Conservation (phyloP, 495 filamentous ascomycete genomes). For the Penicillium robsamsonii region DNA sequence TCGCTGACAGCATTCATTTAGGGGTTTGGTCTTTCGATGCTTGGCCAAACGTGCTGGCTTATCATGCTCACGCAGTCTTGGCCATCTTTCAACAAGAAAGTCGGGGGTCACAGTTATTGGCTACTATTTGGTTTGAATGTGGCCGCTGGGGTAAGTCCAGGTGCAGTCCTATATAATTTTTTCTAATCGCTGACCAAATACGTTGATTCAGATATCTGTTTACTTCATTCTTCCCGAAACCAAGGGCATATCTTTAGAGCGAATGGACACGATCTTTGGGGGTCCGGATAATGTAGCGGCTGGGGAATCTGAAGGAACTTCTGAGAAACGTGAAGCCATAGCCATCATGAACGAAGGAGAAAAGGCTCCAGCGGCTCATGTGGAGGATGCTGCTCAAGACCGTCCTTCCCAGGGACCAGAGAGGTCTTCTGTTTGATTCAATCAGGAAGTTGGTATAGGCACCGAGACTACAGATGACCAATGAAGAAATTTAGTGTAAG, state of each 20-base stretch:
- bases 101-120: constrained; percentile 37
- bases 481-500: background rate
- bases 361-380: constrained; percentile 8
- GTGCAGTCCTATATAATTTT: background rate
- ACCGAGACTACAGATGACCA: background rate
- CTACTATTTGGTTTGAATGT: constrained; percentile 36
- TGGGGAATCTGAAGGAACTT: constrained; percentile 25
- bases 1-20: background rate
- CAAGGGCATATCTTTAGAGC: constrained; percentile 29
- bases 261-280: constrained; percentile 43
- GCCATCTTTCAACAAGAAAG: constrained; percentile 34
- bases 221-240: constrained; percentile 33
- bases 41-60: constrained; percentile 35
- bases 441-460: no score
- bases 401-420: background rate
- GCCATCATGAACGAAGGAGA: constrained; percentile 19
- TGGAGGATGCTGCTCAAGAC: constrained; percentile 5
- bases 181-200: background rate
- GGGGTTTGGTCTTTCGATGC: constrained; percentile 33
- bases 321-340: constrained; percentile 18
- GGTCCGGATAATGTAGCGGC: constrained; percentile 37
- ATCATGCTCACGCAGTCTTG: constrained; percentile 38
- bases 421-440: constrained; percentile 7
- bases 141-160: constrained; percentile 28
- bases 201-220: constrained; percentile 31